Base-by-base conservation (phyloP, 2,329 filamentous ascomycete species). In the Pseudogymnoascus destructans region DNA sequence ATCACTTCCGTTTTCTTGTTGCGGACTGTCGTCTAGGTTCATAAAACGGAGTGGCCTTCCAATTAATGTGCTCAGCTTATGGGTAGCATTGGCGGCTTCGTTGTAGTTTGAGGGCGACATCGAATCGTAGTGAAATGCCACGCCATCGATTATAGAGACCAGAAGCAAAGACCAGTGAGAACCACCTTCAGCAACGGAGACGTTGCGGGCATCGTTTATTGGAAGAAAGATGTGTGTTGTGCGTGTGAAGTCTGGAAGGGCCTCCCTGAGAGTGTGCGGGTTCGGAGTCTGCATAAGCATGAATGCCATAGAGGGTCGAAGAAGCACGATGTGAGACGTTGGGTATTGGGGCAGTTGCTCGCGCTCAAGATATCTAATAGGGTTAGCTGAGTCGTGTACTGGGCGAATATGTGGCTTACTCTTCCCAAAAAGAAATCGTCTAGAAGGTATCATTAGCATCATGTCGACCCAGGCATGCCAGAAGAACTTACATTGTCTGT, bases 361-460 rank as follows among this genome's bases (percentile, higher is more conserved):
- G 62, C 84, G 88, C 72, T 98, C 93, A 63, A 98, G 83, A 70
- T 87, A 91, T 74, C 84, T 82, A 62, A 35, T 15, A 21, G 54
- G 60, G 60, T 52, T 63, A 59, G 40, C 60, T 64, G 59, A 57
- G 60, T 61, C 55, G 55, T 46, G 30, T 40, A 55, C 2, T 63
- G 58, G 23, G 10, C 57, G 57, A 57, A 40, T 17, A 35, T 59
- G 55, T 33, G 55, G 30, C 36, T 66, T 83, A 95, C 79, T 97
- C 92, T 79, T 97, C 88, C 92, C 93, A 98, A 70, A 98, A 97
- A 56, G 89, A 86, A 64, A 98, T 97, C 66, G 90, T 91, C 87
- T 92, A 65, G n/a, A 23, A 21, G 3, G 55, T n/a, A 17, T 52
- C 17, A 55, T 15, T 3, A 17, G 30, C 5, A 33, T 59, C 38